Base-by-base conservation (phyloP, 2,329 filamentous ascomycete species). In the Fusarium sp. region DNA sequence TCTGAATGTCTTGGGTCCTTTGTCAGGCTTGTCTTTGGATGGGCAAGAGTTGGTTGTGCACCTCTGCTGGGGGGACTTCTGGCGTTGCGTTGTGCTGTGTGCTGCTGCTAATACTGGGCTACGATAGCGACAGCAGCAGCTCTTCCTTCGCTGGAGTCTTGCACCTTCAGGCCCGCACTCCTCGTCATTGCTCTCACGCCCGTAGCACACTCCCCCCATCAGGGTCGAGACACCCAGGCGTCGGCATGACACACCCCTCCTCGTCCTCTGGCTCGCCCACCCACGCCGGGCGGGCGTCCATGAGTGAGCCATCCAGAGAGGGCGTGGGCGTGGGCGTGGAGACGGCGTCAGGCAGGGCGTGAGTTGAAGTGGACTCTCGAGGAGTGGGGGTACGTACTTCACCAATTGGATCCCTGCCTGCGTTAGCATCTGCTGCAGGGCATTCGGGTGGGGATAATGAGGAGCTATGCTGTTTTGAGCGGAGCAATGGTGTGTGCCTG, bases 401-500 rank as follows among this genome's bases (percentile, higher is more conserved):
- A 57, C 45, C 62, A 40, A 64, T 65, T 50, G 66, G 65, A 75
- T 71, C 69, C 67, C 67, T 69, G 67, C 64, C 60, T 66, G 60
- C 73, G 61, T 69, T 78, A 78, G 64, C 64, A 76, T 75, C 71
- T 71, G 71, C 77, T 80, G 78, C 78, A 80, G 78, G 78, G 78
- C 77, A 80, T 80, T 60, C 22, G 34, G 38, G 56, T 37, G 34
- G 56, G 56, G 56, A 37, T 62, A 64, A 67, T 71, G 60, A 69
- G 40, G 66, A 63, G 75, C 75, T 78, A 76, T 58, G 69, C 72
- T 60, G 42, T 27, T 78, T 66, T 56, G 64, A 71, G 76, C 67
- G 72, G 76, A 78, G 67, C 38, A 72, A 69, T 66, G 76, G 72
- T 71, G 72, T 69, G 69, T 67, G 69, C 71, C 68, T 73, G 77